Evolutionary conservation across 805 yeast species (phyloP), one percentile per base, ranked within the genome.

Genomic region (Kodamaea nitidulidarum): DNA sequence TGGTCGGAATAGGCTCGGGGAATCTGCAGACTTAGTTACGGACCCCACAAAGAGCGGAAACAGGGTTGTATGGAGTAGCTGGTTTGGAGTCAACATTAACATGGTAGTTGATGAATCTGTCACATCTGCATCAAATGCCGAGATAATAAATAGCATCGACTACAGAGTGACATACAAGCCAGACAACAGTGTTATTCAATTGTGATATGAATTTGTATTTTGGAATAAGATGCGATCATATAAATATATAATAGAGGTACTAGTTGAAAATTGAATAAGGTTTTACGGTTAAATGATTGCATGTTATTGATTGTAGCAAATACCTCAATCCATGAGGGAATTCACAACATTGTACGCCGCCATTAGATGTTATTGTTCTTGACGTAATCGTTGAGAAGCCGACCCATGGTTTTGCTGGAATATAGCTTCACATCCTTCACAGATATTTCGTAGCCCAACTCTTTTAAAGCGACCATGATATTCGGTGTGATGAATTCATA

Each of bases 151-250:
- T 47, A 74, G 81, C 12, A 70, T 82, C 46, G 76, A 83, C 51
- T 85, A 84, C 63, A 76, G 83, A 51, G 60, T 83, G 41, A 78
- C 84, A 2, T 81, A 71, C 55, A 70, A 67, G 50, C 88, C 90
- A 2, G 76, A 71, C 24, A 80, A 73, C 46, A 62, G 67, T 42
- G 59, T 64, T 24, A 55, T 67, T n/a, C 54, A 49, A 31, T 30
- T 59, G 6, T 57, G 43, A n/a, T n/a, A n/a, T n/a, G n/a, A 24
- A 14, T 7, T 21, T 11, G 28, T 6, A 20, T 20, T 20, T 5
- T 20, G 22, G 8, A 20, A 20, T 8, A 20, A 20, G 7, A 20
- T 20, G 22, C 22, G 22, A 8, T 20, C 22, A 20, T n/a, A 8
- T 20, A 8, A 20, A 20, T 20, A 20, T 20, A 20, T 20, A 20